Conservation (phyloP, 495 filamentous ascomycete genomes). For the Pyronema omphalodes region DNA sequence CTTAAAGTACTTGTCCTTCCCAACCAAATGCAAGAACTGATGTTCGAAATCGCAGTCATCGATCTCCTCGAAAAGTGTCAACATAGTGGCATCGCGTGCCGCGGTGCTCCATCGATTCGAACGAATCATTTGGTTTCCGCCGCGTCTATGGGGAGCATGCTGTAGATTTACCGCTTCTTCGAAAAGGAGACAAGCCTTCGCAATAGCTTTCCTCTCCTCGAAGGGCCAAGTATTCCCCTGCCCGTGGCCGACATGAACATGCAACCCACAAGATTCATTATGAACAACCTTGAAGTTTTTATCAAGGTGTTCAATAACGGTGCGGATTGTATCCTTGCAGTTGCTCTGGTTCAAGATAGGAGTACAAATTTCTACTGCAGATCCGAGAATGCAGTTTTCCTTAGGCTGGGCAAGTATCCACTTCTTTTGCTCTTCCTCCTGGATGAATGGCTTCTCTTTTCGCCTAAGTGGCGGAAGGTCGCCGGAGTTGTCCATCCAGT, state of each 20-base stretch:
- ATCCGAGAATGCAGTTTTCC: background rate
- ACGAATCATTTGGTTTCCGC: conserved; percentile 16
- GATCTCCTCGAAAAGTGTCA: conserved; percentile 2
- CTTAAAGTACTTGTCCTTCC: conserved; percentile 18
- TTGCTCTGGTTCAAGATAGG: conserved; percentile 12
- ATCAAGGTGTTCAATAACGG: conserved; percentile 9
- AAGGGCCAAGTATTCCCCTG: conserved; percentile 10
- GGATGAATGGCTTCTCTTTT: too few species aligned
- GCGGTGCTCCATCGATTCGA: conserved; percentile 12
- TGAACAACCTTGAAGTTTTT: conserved; percentile 10
- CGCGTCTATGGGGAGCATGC: conserved; percentile 10
- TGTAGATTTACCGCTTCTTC: conserved; percentile 15
- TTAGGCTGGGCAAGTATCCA: too few species aligned
- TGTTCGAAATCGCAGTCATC: conserved; percentile 1
- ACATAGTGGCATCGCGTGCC: conserved; percentile 5
- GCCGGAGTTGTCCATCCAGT: too few species aligned
- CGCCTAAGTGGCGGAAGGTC: too few species aligned
- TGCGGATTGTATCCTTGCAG: conserved; percentile 11
- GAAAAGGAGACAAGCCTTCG: conserved; percentile 17
- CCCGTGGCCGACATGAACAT: conserved; percentile 18
- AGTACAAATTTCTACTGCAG: conserved; percentile 15
- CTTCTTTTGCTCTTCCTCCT: too few species aligned
- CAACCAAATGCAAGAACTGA: conserved; percentile 13
- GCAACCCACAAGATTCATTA: conserved; percentile 18
- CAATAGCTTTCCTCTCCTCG: conserved; percentile 10